phyloP scores from a whole-genome alignment of 1,284 basidiomycete genomes.

The Volvariella surrecta region DNA sequence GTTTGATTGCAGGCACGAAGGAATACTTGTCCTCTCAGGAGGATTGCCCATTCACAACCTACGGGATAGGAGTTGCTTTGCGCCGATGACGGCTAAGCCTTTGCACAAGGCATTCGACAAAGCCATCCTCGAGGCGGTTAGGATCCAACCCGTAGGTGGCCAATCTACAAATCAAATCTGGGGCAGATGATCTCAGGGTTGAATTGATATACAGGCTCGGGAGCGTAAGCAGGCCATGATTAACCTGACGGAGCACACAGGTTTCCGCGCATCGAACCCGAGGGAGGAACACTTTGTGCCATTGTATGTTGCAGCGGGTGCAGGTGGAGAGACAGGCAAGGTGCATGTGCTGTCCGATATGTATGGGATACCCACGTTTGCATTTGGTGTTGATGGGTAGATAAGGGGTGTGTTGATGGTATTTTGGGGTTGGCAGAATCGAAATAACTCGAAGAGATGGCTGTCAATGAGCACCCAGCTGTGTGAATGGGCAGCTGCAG shows the following conservation, averaged over 20 bases:
- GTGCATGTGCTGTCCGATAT: slow-evolving; percentile 40
- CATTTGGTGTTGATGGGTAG: slow-evolving; percentile 37
- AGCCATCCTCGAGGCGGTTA: slow-evolving; percentile 49
- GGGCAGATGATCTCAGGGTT: slow-evolving; percentile 5
- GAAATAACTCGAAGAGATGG: too few relatives aligned
- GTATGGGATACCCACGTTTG: slow-evolving; percentile 52
- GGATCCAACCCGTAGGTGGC: slow-evolving; percentile 41
- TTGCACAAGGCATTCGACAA: slow-evolving; percentile 48
- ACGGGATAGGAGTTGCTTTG: slow-evolving; percentile 43
- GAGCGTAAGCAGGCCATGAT: slow-evolving; percentile 27
- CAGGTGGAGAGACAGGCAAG: slow-evolving; percentile 44
- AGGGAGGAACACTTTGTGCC: slow-evolving; percentile 70
- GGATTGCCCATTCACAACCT: slow-evolving; percentile 66
- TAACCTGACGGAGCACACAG: slow-evolving; percentile 42
- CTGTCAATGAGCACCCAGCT: too few relatives aligned
- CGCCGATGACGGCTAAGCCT: slow-evolving; percentile 37
- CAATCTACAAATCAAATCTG: slow-evolving; percentile 6
- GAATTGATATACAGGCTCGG: slow-evolving; percentile 15
- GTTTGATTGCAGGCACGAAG: slow-evolving; percentile 37
- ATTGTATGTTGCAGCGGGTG: slow-evolving; percentile 63
- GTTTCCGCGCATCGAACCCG: slow-evolving; percentile 59
- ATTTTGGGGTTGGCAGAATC: too few relatives aligned
- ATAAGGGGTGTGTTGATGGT: too few relatives aligned
- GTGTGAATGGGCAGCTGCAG: too few relatives aligned
- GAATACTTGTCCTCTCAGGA: slow-evolving; percentile 62